Evolutionary conservation across 1,284 basidiomycete species (phyloP).

Genomic region (Papiliotrema nemorosa): DNA sequence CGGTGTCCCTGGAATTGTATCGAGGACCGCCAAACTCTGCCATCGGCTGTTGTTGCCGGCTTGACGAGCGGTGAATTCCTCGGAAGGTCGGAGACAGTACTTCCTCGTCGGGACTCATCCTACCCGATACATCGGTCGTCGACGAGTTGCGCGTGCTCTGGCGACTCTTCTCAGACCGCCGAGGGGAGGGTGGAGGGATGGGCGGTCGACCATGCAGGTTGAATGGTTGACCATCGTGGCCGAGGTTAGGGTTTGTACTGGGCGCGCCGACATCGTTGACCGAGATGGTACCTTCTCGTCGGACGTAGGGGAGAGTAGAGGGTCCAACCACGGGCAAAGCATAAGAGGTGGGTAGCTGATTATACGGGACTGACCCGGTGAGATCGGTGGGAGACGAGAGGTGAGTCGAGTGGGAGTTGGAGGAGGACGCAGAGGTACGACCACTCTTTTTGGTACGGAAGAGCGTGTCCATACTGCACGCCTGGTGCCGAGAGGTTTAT

Average conservation of each 20-base stretch:
- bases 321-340: conserved; percentile 33
- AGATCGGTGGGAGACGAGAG: conserved; percentile 20
- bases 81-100: conserved; percentile 15
- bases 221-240: conserved; percentile 19
- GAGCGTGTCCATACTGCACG: conserved; percentile 31
- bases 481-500: too few relatives aligned
- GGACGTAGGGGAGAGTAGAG: conserved; percentile 12
- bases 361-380: conserved; percentile 29
- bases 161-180: conserved; percentile 11
- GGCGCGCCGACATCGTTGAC: conserved; percentile 22
- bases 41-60: conserved; percentile 3
- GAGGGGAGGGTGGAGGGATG: conserved; percentile 12
- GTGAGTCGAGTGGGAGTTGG: conserved; percentile 9
- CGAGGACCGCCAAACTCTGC: conserved; percentile 33
- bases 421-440: conserved; percentile 21
- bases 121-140: background rate
- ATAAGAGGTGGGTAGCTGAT: conserved; percentile 22
- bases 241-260: conserved; percentile 35
- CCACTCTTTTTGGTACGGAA: conserved; percentile 28
- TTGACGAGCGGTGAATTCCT: conserved; percentile 10
- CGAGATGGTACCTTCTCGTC: conserved; percentile 5
- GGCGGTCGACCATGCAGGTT: background rate
- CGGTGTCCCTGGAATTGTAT: conserved; percentile 24
- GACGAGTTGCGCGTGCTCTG: background rate
- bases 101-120: conserved; percentile 5